Evolutionary conservation across 495 filamentous ascomycete genomes (phyloP), one percentile per base, ranked within the genome.

Genomic region (Copromyces sp.): DNA sequence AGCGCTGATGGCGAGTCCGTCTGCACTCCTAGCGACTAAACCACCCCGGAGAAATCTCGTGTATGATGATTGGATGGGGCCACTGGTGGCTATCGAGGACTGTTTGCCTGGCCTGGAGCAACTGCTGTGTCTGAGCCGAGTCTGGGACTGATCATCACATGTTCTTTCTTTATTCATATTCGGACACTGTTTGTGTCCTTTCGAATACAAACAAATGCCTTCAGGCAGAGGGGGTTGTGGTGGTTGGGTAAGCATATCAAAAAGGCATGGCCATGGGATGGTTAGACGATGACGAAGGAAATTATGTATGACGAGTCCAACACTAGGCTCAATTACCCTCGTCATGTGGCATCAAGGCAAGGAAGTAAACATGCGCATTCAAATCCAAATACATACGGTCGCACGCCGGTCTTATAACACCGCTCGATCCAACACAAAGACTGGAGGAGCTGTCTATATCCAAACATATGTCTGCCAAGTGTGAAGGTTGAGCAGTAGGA

Each of bases 1-100:
- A 73, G 29, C 65, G 68, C 68, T 38, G 71, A 69, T 69, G 65
- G 65, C 41, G 71, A 73, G 39, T 29, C 65, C 3, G 40, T 73
- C 14, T 73, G 71, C 71, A 73, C 65, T 20, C 71, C 71, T 8
- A 42, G 65, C 35, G n/a, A 61, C 11, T 65, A n/a, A 59, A 4
- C 24, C 41, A 37, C 40, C 29, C 14, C 5, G 24, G 14, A 35
- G 1, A 5, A 4, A 35, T 17, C 12, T 32, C 6, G 53, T 65
- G 14, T 65, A 16, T 37, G 29, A 17, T 35, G 4, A 59, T 59
- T 20, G 29, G 29, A 65, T 35, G 53, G 53, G 1, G 53, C 29
- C 53, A 65, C 29, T 65, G 53, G 53, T 65, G 53, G 29, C 53
- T 65, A 65, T 35, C 14, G 29, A 65, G 53, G 53, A 16, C 14